Evolutionary conservation across 768 basidiomycete species (phyloP).

Genomic region (Porpolomopsis calyptriformis): DNA sequence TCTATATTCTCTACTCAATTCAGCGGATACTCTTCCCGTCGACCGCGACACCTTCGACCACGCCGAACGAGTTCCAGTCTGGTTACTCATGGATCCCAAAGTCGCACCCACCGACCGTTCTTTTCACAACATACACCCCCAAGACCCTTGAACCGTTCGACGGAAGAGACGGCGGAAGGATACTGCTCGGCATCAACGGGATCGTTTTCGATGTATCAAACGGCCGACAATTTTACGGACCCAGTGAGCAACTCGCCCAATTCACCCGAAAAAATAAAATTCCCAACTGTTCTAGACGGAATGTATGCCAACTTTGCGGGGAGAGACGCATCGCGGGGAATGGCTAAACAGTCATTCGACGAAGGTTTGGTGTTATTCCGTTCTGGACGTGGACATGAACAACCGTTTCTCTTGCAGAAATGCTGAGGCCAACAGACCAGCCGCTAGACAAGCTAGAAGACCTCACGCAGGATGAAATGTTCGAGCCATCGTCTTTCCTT

Average conservation of each 20-base stretch:
- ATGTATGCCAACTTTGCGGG: conserved; percentile 99
- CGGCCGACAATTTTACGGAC: conserved; percentile 90
- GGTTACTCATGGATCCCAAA: conserved; percentile 92
- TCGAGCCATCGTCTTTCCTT: conserved; percentile 21
- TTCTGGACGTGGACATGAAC: neutral
- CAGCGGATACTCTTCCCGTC: conserved; percentile 67
- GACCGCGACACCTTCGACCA: conserved; percentile 33
- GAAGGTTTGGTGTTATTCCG: conserved; percentile 36
- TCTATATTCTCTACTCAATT: conserved; percentile 71
- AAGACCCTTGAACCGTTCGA: conserved; percentile 60
- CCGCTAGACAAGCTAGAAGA: conserved; percentile 78
- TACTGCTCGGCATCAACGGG: conserved; percentile 78
- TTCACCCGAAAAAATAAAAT: neutral
- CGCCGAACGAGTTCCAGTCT: conserved; percentile 64
- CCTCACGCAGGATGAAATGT: conserved; percentile 76
- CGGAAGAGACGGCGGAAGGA: conserved; percentile 55
- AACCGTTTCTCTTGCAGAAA: conserved; percentile 38
- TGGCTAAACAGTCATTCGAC: conserved; percentile 98
- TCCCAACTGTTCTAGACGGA: conserved; percentile 45
- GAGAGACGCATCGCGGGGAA: conserved; percentile 87
- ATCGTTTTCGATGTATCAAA: conserved; percentile 89
- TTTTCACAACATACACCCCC: conserved; percentile 73
- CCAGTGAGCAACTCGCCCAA: conserved; percentile 45
- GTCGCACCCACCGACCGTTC: conserved; percentile 62
- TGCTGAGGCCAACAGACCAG: conserved; percentile 82